Evolutionary conservation across 257 asterid species (phyloP), one percentile per base, ranked within the genome.

Genomic region (Fraxinus americana): DNA sequence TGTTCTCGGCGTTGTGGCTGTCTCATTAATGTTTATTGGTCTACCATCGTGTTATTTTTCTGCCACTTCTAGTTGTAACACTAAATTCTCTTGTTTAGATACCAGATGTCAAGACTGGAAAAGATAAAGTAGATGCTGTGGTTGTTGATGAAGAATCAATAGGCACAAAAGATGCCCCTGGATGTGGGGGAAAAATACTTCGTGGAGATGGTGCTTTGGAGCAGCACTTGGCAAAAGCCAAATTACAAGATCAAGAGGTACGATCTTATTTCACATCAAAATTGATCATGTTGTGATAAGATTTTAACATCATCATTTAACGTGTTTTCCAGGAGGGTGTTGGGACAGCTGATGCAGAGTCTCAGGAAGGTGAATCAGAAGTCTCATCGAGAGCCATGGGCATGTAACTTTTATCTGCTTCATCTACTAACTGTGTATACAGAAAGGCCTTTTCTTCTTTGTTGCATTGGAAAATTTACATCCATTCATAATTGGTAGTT

Each of bases 101-200:
- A 82, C 98, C 98, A 72, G 98, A 94, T 81, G 78, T 83, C 25
- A 88, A 88, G 85, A 54, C 83, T 38, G 96, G 89, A 80, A 83
- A 78, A 67, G 92, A 90, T 50, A 88, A 85, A 82, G 86, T 94
- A 78, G 97, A 90, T 68, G 96, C 90, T 17, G 94, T 92, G 76
- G 91, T 94, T 78, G 88, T 94, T 34, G 98, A 94, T 61, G 95
- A 89, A 69, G 97, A 90, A 74, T 94, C 98, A 1, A 86, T 94
- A 39, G 97, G 97, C 54, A 82, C 83, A 34, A 70, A 45, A 61
- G 83, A 86, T 71, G 79, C 39, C 75, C 84, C 87, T 79, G 97
- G 97, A 45, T 87, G 91, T 85, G 97, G 95, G 38, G 98, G 90
- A 4, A 94, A 94, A 82, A 54, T 94, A 76, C 98, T 94, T 59